Conservation (phyloP, 306 rosid genomes). For the Argentina anserina region DNA sequence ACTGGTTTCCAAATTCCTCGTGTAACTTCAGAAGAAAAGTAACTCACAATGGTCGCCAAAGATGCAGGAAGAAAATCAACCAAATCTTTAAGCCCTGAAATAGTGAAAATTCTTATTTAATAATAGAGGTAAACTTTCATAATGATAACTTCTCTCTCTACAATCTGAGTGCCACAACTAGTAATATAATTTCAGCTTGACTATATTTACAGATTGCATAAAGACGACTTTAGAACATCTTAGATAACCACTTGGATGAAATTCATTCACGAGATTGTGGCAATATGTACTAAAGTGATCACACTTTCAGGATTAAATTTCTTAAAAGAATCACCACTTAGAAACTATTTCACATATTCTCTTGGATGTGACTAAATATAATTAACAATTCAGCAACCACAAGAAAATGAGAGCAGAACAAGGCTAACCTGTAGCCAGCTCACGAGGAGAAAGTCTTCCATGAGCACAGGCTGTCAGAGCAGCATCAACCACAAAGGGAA, state of each 20-base stretch:
- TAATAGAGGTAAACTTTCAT: neutral
- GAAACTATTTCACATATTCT: neutral
- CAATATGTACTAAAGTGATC: neutral
- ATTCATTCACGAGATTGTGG: neutral
- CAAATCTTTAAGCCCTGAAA: slow-evolving; percentile 92
- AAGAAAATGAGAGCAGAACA: slow-evolving; percentile 18
- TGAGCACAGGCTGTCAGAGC: slow-evolving; percentile 98
- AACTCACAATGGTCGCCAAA: slow-evolving; percentile 90
- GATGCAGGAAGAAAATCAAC: slow-evolving; percentile 98
- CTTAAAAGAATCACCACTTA: neutral
- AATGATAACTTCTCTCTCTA: neutral
- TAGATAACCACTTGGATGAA: neutral
- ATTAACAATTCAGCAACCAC: slow-evolving; percentile 10
- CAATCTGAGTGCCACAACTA: neutral
- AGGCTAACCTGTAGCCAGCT: slow-evolving; percentile 83
- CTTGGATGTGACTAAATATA: neutral
- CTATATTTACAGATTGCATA: neutral
- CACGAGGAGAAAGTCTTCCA: slow-evolving; percentile 92
- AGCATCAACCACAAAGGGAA: slow-evolving; percentile 95
- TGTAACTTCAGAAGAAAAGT: slow-evolving; percentile 95
- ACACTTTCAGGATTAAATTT: neutral
- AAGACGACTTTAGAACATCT: neutral
- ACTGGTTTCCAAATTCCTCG: slow-evolving; percentile 92
- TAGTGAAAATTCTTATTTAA: neutral
- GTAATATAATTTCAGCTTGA: neutral